Base-by-base conservation (phyloP, 2,329 filamentous ascomycete species). In the Beauveria brongniartii region DNA sequence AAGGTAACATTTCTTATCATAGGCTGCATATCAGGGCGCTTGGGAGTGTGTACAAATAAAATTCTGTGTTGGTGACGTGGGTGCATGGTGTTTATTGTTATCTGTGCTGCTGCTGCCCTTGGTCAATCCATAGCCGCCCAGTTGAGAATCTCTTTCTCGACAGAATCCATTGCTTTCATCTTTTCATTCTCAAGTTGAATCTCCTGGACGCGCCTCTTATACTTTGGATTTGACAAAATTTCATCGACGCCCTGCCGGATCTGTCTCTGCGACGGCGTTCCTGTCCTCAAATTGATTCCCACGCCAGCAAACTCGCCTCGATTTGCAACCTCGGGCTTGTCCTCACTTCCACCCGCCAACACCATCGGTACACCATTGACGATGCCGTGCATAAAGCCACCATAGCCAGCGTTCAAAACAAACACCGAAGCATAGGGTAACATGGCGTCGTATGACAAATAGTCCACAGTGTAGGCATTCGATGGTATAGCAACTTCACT, bases 361-460 rank as follows among this genome's bases (percentile, higher is more conserved):
- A 61, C 59, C 40, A 50, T 50, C 18, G 59, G 59, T 5, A 61
- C 52, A 18, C 59, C 59, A 26, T 61, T 61, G 16, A 61, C 37
- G 6, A 61, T 37, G 20, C 50, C 59, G 16, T 61, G 59, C 10
- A 53, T 55, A 46, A 61, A 61, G 14, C 50, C 59, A 8, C 79
- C 77, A 60, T 79, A 82, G 3, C 79, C 78, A 12, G 74, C 79
- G 53, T 81, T 82, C 12, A 73, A 73, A 18, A 82, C 70, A 30
- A 81, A 78, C 0, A 78, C 71, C 46, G 75, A 77, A 37, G 71
- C 70, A 65, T 79, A 63, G 1, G 75, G 74, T 1, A 82, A 69
- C 1, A 81, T 62, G 0, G 72, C 68, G 61, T 82, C 77, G 63
- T 81, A 82, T 3, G 78, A 73, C 4, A 82, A 67, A 64, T 78